Base-by-base conservation (phyloP, 1,139 yeast genomes). In the Kluyveromyces marxianus region DNA sequence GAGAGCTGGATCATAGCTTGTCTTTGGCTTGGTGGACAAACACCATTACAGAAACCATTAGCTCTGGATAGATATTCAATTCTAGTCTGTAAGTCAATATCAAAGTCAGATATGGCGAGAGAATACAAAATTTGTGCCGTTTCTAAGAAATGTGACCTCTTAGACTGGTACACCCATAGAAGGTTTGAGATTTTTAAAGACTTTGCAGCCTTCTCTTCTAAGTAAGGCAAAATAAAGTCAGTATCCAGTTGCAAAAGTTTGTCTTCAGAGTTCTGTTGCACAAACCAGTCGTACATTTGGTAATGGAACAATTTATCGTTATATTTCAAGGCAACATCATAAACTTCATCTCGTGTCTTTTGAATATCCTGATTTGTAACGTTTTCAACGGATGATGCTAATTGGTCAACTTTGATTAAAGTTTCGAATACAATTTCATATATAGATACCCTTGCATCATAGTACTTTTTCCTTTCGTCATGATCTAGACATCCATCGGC, bases 261-360 rank as follows among this genome's bases (percentile, higher is more conserved):
- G 47, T 84, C 94, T 51, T 86, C 83, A 33, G 81, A 75, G 2
- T 88, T 90, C 60, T 86, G 86, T 39, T 75, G 69, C 37, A 89
- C 81, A 57, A 88, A 82, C 97, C 98, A 94, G 60, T 87, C 95
- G 63, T 94, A 94, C 54, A 92, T 78, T 54, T 86, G 85, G 64
- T 83, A 88, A 54, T 94, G 98, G 73, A 94, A 94, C 14, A 79
- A 65, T 58, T 83, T 87, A 59, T 92, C 97, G 42, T 76, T 72
- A 42, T 84, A 82, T 10, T 77, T 76, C 58, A 88, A 80, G 51
- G 95, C 87, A 8, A 84, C 75, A 25, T 76, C 76, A 58, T 90
- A 90, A 28, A 94, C 79, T 40, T 78, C 75, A 54, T 86, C 86
- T 54, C 95, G 76, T 27, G 82, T 65, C 52, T 76, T 78, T 40